A percentile compares a stretch with the other conserved stretches of the same genome.
Conservation (phyloP, 306 rosid species). For the Lathyrus oleraceus region DNA sequence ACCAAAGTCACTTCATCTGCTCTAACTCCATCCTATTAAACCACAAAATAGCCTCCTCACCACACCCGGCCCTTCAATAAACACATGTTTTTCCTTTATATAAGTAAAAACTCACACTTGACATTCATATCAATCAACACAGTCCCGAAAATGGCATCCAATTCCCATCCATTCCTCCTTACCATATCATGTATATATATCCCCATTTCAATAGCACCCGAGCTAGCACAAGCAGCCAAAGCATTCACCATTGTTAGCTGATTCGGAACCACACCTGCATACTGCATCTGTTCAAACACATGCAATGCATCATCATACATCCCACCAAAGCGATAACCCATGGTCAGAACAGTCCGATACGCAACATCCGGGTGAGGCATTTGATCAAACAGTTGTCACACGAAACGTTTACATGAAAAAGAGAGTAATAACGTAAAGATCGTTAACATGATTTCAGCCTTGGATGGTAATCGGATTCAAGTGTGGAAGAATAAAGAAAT, state of each 20-base stretch:
- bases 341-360: slow-evolving; percentile 75
- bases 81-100: slow-evolving; percentile 62
- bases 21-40: slow-evolving; percentile 65
- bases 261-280: slow-evolving; percentile 64
- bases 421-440: no score
- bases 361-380: slow-evolving; percentile 75
- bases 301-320: slow-evolving; percentile 58
- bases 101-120: slow-evolving; percentile 61
- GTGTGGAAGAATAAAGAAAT: no score
- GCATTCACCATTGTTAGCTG: slow-evolving; percentile 79
- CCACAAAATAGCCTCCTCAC: slow-evolving; percentile 69
- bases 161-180: slow-evolving; percentile 57
- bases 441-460: no score
- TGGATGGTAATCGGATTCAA: no score
- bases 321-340: slow-evolving; percentile 49
- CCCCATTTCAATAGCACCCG: slow-evolving; percentile 70
- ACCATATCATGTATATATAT: slow-evolving; percentile 61
- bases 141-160: slow-evolving; percentile 73
- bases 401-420: slow-evolving; percentile 59
- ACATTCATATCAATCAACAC: slow-evolving; percentile 70
- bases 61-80: slow-evolving; percentile 66
- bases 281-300: slow-evolving; percentile 74
- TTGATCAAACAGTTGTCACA: slow-evolving; percentile 64
- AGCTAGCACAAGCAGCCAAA: slow-evolving; percentile 62
- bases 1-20: slow-evolving; percentile 68